These are phyloP conservation scores for Astrothelium subdiscretum DNA, from an alignment of 495 filamentous ascomycete genomes.

Conservation along the genomic window DNA sequence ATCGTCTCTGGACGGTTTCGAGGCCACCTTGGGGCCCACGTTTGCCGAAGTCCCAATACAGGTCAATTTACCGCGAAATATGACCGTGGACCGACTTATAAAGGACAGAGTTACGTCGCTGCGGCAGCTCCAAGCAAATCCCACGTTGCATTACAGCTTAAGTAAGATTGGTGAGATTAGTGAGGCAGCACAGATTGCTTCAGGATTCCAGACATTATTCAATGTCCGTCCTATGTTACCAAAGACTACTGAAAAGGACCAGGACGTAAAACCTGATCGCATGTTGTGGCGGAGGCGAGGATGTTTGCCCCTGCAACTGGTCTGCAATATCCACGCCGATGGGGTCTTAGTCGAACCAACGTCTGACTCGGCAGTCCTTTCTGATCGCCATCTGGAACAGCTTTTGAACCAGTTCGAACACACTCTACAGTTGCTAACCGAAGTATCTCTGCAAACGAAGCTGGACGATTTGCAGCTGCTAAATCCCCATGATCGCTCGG, in stretches of 20 bases:
- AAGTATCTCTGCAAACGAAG: neutral
- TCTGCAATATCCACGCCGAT: neutral
- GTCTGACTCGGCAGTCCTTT: neutral
- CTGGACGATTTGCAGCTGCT: neutral
- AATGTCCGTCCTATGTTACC: neutral
- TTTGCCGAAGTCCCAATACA: neutral
- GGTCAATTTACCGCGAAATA: neutral
- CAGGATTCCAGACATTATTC: neutral
- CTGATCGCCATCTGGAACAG: neutral
- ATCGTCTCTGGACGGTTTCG: neutral
- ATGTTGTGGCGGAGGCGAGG: neutral
- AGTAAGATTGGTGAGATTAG: neutral
- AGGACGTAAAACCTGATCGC: neutral
- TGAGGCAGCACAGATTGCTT: neutral
- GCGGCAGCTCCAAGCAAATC: neutral
- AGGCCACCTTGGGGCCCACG: neutral
- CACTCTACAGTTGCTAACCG: neutral
- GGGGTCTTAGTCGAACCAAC: neutral
- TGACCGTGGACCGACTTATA: neutral
- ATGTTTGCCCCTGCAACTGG: neutral
- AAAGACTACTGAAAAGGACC: neutral
- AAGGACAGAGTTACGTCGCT: neutral
- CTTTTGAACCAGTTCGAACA: neutral
- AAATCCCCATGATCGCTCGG: neutral
- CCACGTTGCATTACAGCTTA: neutral